Evolutionary conservation across 805 yeast species (phyloP).

Genomic region (Yarrowia keelungensis): DNA sequence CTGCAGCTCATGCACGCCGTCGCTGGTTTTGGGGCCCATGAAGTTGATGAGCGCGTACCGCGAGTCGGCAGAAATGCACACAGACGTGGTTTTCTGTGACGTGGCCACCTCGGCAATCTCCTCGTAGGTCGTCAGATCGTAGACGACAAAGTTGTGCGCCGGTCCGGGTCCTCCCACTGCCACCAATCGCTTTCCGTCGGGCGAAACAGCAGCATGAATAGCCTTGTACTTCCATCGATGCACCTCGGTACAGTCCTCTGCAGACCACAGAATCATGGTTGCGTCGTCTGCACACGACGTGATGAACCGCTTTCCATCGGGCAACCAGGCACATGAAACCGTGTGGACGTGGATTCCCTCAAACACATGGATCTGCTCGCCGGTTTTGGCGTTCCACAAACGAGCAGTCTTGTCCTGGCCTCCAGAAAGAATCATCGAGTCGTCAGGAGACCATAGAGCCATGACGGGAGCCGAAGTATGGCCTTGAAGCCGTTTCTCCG

Average conservation of each 20-base stretch:
- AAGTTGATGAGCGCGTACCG: conserved; percentile 60
- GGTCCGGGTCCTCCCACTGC: conserved; percentile 64
- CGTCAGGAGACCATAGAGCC: conserved; percentile 74
- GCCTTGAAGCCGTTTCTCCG: conserved; percentile 50
- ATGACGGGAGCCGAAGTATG: conserved; percentile 46
- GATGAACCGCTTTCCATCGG: conserved; percentile 61
- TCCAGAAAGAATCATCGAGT: conserved; percentile 69
- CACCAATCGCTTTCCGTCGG: conserved; percentile 66
- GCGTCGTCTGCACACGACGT: conserved; percentile 65
- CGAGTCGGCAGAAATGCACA: conserved; percentile 65
- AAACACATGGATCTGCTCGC: conserved; percentile 45
- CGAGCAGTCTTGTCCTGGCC: conserved; percentile 73
- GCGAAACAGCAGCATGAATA: conserved; percentile 71
- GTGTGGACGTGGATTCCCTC: conserved; percentile 46
- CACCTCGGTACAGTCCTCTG: conserved; percentile 45
- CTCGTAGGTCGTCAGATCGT: conserved; percentile 55
- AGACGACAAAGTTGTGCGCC: conserved; percentile 62
- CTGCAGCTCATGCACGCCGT: conserved; percentile 57
- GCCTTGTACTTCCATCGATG: conserved; percentile 57
- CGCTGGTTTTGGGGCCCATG: conserved; percentile 12
- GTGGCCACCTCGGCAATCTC: conserved; percentile 58
- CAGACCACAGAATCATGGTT: conserved; percentile 56
- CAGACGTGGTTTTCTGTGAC: conserved; percentile 67
- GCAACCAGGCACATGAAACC: conserved; percentile 73
- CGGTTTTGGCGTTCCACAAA: conserved; percentile 67